Base-by-base conservation (phyloP, 2,329 filamentous ascomycete genomes). In the Amphichorda felina region DNA sequence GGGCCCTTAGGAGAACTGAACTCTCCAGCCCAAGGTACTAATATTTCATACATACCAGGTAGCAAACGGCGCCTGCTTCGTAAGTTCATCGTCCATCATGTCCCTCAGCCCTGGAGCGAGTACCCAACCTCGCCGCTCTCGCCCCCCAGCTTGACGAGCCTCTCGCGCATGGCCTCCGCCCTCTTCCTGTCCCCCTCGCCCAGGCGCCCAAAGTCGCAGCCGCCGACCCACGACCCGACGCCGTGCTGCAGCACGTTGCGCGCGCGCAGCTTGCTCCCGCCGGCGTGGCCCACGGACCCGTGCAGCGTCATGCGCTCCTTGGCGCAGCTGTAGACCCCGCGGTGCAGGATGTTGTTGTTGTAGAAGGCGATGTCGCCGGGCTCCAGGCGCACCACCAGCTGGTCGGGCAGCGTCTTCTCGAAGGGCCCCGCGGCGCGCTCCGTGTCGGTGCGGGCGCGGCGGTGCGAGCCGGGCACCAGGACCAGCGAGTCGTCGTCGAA, bases 281-380 rank as follows among this genome's bases (percentile, higher is more conserved):
- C 57, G 1, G 62, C 61, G 45, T 78, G 70, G 2, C 81, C 81
- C 32, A 83, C 79, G 37, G 74, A 80, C 6, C 81, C 81, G 55
- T 86, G 81, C 48, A 86, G 56, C 40, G 80, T 85, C 65, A 80
- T 70, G 17, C 82, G 61, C 57, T 84, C 77, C 45, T 61, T 69
- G 2, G 27, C 47, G 10, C 59, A 56, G 43, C 68, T 61, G 53
- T 86, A 87, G 19, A 73, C 72, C 2, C 81, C 82, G 4, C 81
- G 63, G 49, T 86, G 82, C 42, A 93, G 54, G 43, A 94, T 93
- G 54, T 94, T 93, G 51, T 88, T 93, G 55, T 94, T 78, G 52
- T 94, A 94, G 49, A 94, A 94, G 29, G 82, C 82, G 13, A 82
- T 75, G 56, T 94, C 86, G 1, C 86, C 86, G 0, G 84, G 69